Conservation (phyloP, 2,329 filamentous ascomycete genomes). For the Xylaria digitata region DNA sequence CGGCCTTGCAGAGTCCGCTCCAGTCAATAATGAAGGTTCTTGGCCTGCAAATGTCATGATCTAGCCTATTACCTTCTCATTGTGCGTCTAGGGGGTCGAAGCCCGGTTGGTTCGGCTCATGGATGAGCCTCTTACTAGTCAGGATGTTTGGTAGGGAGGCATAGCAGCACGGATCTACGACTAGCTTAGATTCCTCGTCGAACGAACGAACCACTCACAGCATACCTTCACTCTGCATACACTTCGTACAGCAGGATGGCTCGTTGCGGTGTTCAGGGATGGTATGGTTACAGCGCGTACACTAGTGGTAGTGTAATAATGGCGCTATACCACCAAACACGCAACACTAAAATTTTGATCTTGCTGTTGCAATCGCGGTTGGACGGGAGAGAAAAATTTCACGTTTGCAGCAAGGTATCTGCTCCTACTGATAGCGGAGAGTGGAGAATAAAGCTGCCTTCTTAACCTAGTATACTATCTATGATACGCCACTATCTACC, state of each 20-base stretch:
- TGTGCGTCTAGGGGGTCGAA: not conserved
- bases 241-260: slow-evolving; percentile 12
- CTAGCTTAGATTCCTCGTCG: not conserved
- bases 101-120: not conserved
- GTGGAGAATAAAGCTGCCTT: too few relatives aligned
- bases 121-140: slow-evolving; percentile 16
- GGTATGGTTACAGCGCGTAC: slow-evolving; percentile 28
- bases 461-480: too few relatives aligned
- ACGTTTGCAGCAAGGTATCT: too few relatives aligned
- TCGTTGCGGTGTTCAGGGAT: slow-evolving; percentile 25
- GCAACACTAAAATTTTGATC: slow-evolving; percentile 1
- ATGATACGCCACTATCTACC: not conserved
- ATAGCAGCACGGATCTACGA: slow-evolving; percentile 8
- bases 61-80: slow-evolving; percentile 6
- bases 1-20: not conserved
- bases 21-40: not conserved
- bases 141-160: slow-evolving; percentile 4
- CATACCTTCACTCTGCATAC: not conserved
- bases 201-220: not conserved
- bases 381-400: slow-evolving; percentile 1
- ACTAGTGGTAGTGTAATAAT: slow-evolving; percentile 22
- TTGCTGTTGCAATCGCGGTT: slow-evolving; percentile 15
- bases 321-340: slow-evolving; percentile 19
- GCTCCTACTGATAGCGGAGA: not conserved
- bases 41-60: slow-evolving; percentile 4